Conservation (phyloP, 129 eudicot species). For the Pulicaria dysenterica region DNA sequence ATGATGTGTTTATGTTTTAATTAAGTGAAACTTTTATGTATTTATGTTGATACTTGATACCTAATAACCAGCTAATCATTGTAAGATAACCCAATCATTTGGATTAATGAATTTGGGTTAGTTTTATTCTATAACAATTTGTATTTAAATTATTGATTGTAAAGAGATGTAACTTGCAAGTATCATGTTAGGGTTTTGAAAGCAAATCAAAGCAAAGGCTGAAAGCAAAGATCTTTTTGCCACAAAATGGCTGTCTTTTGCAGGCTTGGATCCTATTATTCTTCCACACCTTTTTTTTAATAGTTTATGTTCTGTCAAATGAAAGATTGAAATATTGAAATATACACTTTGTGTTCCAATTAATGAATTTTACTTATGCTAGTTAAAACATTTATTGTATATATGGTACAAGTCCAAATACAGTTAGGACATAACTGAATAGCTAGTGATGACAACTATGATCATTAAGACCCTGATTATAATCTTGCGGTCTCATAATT, state of each 20-base stretch:
- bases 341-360: no score
- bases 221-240: slow-evolving; percentile 43
- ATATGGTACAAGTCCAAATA: no score
- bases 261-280: slow-evolving; percentile 35
- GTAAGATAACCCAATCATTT: slow-evolving; percentile 30
- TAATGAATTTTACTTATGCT: no score
- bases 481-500: no score
- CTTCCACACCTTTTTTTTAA: neutral
- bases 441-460: no score
- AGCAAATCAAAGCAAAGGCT: slow-evolving; percentile 43
- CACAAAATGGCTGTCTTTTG: slow-evolving; percentile 39
- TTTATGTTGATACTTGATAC: neutral
- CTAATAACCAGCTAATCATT: slow-evolving; percentile 16
- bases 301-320: neutral
- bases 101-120: slow-evolving; percentile 14
- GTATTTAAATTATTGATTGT: slow-evolving; percentile 7
- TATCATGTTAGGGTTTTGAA: slow-evolving; percentile 31
- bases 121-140: slow-evolving; percentile 11
- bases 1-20: no score
- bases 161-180: slow-evolving; percentile 46
- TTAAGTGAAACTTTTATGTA: no score
- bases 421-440: no score
- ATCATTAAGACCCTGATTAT: no score
- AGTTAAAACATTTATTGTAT: no score
- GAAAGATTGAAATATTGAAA: no score